Base-by-base conservation (phyloP, 306 rosid species). In the Corylus heterophylla region DNA sequence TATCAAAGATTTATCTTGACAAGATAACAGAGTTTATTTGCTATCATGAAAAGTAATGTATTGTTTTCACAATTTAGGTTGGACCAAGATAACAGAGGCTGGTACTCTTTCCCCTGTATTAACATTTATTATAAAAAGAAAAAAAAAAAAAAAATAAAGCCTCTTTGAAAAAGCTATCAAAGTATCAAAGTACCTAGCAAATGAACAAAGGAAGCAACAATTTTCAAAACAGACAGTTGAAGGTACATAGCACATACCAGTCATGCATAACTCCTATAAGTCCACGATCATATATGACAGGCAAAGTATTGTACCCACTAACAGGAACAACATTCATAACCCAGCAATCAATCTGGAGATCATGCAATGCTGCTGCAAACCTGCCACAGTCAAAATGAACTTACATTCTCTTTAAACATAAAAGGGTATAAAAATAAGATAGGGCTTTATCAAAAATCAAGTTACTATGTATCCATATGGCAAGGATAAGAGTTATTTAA, bases 321-420 rank as follows among this genome's bases (percentile, higher is more conserved):
- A 89, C 87, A 76, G 97, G 95, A 75, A 94, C 97, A 82, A 88
- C 95, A 61, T 90, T 94, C 89, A 94, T 86, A 72, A 92, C 98
- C 98, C 98, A 92, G 76, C 89, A 85, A 79, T 89, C 89, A 68
- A 92, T 73, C 74, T 83, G 76, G 42, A 74, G 79, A 80, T 87
- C 88, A 56, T 67, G 84, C 86, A 94, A 12, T 12, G 95, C 91
- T 20, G 95, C 97, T 22, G 98, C 98, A 85, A 95, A 93, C 84
- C 98, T 95, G 89, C 74, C 74, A 69, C 68, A 31, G 56, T 69
- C 67, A 77, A 82, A 87, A 78, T 64, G 18, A 70, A 86, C 78
- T 78, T 45, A 69, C 13, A n/a, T 73, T 77, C 55, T 67, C 3
- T 17, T 63, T 16, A 18, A 9, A 72, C 42, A 37, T 25, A 69